Base-by-base conservation (phyloP, 805 yeast species). In the Saccharomycopsis olivae region DNA sequence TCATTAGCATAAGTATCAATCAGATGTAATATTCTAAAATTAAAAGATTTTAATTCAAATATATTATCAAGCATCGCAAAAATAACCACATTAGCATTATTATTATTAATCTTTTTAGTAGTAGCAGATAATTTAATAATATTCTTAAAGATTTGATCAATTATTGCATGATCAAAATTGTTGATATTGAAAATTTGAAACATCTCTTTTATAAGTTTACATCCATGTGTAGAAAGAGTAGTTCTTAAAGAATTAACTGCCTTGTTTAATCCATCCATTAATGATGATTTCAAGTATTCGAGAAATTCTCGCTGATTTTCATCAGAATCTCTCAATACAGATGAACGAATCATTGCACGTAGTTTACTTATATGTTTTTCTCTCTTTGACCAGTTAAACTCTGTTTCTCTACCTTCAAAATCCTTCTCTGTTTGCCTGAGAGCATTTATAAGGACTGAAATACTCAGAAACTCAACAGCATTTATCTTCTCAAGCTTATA, bases 391-490 rank as follows among this genome's bases (percentile, higher is more conserved):
- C 98, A 92, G 54, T 92, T 92, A 43, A 69, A 68, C 53, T 92
- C 98, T 0, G 94, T 81, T 56, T 92, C 98, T 51, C 79, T 65
- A 4, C 79, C 81, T 6, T 66, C 70, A 51, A 89, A 87, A 18
- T 50, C 9, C n/a, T 35, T 38, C 15, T 21, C 35, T 17, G 36
- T 13, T 4, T 44, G 40, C 23, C 58, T 61, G 16, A 61, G 39
- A 13, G 56, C 52, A 3, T 10, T 32, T 10, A 18, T 32, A 8
- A 32, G 20, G 8, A 6, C 10, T 8, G 10, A 8, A 20, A 32
- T 13, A 18, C 11, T 13, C 24, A n/a, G 11, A 32, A 18, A 32
- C 21, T 32, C 20, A 10, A 14, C 18, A 18, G 35, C 14, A 15
- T 6, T 20, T 6, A 32, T 18, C 11, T 32, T 32, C n/a, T 34